A percentile compares a stretch with the other conserved stretches of the same genome.
These are phyloP conservation scores for Agaricus sinodeliciosus DNA, from an alignment of 768 basidiomycete genomes.

Conservation along the genomic window DNA sequence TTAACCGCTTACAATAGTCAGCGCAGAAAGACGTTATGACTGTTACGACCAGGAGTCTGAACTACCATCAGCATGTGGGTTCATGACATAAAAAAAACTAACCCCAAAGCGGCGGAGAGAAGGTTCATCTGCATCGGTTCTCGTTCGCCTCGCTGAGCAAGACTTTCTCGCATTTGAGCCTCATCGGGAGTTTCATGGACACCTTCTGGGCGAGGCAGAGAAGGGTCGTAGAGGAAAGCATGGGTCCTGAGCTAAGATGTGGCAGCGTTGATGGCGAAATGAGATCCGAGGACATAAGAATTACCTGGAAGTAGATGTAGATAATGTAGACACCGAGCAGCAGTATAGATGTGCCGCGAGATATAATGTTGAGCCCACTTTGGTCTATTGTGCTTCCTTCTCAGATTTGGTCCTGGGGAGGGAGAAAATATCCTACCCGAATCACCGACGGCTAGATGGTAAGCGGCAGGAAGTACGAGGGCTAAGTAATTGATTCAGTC, in stretches of 20 bases:
- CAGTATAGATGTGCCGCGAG: slow-evolving; percentile 73
- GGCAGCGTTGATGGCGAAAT: not conserved
- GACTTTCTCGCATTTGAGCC: not conserved
- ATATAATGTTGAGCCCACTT: slow-evolving; percentile 63
- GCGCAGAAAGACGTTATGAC: slow-evolving; percentile 85
- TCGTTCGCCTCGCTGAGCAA: slow-evolving; percentile 16
- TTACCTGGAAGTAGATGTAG: slow-evolving; percentile 72
- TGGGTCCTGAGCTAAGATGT: slow-evolving; percentile 62
- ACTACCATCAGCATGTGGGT: not conserved
- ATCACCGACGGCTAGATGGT: slow-evolving; percentile 40
- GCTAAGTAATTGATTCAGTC: slow-evolving; percentile 28
- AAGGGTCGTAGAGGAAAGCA: slow-evolving; percentile 46
- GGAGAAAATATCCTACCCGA: slow-evolving; percentile 12
- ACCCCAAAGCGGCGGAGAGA: slow-evolving; percentile 55
- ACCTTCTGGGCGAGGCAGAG: slow-evolving; percentile 2
- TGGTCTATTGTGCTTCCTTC: slow-evolving; percentile 20
- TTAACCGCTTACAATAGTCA: slow-evolving; percentile 61
- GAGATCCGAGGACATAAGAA: slow-evolving; percentile 13
- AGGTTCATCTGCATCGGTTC: slow-evolving; percentile 62
- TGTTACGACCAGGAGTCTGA: slow-evolving; percentile 65
- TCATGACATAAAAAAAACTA: slow-evolving; percentile 19
- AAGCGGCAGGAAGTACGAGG: slow-evolving; percentile 88
- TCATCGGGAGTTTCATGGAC: not conserved
- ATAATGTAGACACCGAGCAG: slow-evolving; percentile 68
- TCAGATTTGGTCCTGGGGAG: slow-evolving; percentile 10